A percentile compares a stretch with the other conserved stretches of the same genome.
Conservation (phyloP, 345 rosid genomes). For the Corchorus capsularis region DNA sequence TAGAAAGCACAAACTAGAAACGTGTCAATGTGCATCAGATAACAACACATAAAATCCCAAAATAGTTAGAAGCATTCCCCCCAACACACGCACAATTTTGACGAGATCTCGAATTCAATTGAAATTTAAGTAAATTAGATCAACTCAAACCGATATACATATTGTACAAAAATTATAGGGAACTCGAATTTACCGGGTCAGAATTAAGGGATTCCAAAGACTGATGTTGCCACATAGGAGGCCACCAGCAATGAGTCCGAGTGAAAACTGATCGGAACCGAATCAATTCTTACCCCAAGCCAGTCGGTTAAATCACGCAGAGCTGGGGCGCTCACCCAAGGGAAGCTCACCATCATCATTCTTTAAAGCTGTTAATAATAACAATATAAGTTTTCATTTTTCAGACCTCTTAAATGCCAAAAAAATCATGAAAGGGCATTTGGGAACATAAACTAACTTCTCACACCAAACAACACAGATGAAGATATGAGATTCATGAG, state of each 20-base stretch:
- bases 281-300: conserved; percentile 94
- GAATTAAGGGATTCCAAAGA: conserved; percentile 78
- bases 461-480: not conserved
- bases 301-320: conserved; percentile 92
- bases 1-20: not conserved
- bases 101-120: conserved; percentile 12
- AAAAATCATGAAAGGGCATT: not conserved
- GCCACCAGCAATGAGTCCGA: conserved; percentile 95
- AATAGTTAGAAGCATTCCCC: not conserved
- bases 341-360: conserved; percentile 83
- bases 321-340: conserved; percentile 76
- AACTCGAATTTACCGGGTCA: conserved; percentile 61
- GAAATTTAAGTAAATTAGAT: not conserved
- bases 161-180: too few species aligned
- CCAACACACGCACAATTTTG: not conserved
- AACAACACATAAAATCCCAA: not conserved
- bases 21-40: not conserved
- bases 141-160: not conserved
- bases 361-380: too few species aligned
- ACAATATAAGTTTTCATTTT: too few species aligned
- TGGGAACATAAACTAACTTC: too few species aligned
- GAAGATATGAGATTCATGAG: conserved; percentile 6
- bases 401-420: not conserved
- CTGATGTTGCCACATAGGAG: conserved; percentile 86
- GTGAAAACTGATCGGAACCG: conserved; percentile 69